Percentiles rank a stretch among this genome's conserved stretches.
Evolutionary conservation across 805 yeast species (phyloP).

Genomic region (Suhomyces sp.): DNA sequence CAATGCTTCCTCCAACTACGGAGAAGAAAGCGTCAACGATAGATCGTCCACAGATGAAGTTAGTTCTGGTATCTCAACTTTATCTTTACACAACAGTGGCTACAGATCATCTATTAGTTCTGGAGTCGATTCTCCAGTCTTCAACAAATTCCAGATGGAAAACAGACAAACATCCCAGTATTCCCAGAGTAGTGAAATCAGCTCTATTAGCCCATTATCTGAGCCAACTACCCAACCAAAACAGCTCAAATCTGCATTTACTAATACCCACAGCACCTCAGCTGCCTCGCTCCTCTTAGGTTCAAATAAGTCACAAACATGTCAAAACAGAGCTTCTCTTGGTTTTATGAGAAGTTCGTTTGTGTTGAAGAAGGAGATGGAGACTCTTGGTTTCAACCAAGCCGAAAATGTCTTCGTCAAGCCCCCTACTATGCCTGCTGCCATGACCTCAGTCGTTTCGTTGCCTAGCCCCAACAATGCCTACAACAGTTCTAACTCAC

Average conservation of each 20-base stretch:
- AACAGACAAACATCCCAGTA: conserved; percentile 2
- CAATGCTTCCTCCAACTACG: conserved; percentile 12
- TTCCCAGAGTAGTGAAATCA: conserved; percentile 14
- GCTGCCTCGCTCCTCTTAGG: conserved; percentile 12
- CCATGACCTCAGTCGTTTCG: conserved; percentile 11
- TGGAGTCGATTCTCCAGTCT: conserved; percentile 26
- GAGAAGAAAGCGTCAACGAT: conserved; percentile 16
- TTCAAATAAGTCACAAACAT: neutral
- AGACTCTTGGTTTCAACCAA: conserved; percentile 26
- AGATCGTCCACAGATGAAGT: conserved; percentile 17
- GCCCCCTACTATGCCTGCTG: conserved; percentile 20
- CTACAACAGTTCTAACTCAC: conserved; percentile 7
- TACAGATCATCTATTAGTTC: conserved; percentile 35
- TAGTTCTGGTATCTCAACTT: conserved; percentile 30
- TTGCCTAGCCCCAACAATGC: neutral
- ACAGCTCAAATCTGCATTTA: conserved; percentile 3
- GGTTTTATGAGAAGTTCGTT: conserved; percentile 45
- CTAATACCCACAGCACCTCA: conserved; percentile 11
- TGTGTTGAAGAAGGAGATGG: conserved; percentile 41
- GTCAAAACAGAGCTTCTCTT: conserved; percentile 28
- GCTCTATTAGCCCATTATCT: conserved; percentile 18
- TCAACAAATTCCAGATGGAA: conserved; percentile 14
- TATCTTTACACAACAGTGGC: conserved; percentile 39
- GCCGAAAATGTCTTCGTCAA: conserved; percentile 29
- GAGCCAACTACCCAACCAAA: conserved; percentile 2